Conservation (phyloP, 1,284 basidiomycete species). For the Sphaerobolus stellatus region DNA sequence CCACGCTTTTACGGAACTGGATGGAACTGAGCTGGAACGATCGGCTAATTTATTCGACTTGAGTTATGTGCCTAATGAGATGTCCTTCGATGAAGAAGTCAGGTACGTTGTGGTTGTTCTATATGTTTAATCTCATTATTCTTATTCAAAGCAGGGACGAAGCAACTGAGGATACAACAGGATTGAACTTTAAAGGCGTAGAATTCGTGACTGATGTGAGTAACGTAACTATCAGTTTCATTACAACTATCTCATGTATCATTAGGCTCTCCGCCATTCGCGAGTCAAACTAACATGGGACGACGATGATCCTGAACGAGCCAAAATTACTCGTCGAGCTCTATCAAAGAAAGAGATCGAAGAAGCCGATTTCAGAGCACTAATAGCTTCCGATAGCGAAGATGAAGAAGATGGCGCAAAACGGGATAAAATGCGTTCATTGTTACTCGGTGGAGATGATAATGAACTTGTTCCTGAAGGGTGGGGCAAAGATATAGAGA, state of each 20-base stretch:
- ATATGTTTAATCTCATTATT: constrained; percentile 6
- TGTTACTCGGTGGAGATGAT: constrained; percentile 68
- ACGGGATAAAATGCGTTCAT: constrained; percentile 64
- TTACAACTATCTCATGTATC: background rate
- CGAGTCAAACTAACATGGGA: constrained; percentile 99
- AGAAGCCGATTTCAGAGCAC: constrained; percentile 83
- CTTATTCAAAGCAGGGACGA: constrained; percentile 68
- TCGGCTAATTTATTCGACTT: constrained; percentile 97
- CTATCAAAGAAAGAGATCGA: constrained; percentile 85
- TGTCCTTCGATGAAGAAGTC: constrained; percentile 84
- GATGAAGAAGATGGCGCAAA: constrained; percentile 40
- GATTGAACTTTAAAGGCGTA: constrained; percentile 69
- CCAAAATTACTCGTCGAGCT: constrained; percentile 73
- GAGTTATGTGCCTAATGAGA: constrained; percentile 90
- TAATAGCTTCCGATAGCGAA: constrained; percentile 73
- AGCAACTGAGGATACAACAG: constrained; percentile 66
- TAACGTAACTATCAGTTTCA: constrained; percentile 14
- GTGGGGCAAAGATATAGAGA: constrained; percentile 60
- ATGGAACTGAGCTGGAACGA: constrained; percentile 94
- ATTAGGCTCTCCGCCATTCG: constrained; percentile 93
- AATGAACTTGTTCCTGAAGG: constrained; percentile 66
- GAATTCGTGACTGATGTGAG: constrained; percentile 94
- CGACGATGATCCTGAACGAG: constrained; percentile 92
- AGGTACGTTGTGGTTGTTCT: constrained; percentile 45
- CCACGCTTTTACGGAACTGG: constrained; percentile 84